A percentile compares a stretch with the other conserved stretches of the same genome.
phyloP scores from a whole-genome alignment of 148 eudicot genomes.

The Heliosperma pusillum region DNA sequence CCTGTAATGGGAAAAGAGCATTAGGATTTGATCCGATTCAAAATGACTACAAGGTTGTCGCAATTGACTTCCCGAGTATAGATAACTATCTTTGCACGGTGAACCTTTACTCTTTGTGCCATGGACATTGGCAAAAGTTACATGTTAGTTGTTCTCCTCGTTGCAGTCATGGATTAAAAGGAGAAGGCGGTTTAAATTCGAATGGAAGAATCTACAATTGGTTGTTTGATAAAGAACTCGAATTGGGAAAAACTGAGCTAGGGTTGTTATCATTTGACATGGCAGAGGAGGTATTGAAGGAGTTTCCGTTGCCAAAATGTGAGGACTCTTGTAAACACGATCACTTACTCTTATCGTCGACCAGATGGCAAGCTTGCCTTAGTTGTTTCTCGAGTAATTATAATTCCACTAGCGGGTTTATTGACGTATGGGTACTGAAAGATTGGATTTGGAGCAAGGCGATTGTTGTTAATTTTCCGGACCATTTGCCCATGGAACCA shows the following conservation, averaged over 20 bases:
- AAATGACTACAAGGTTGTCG: constrained; percentile 10
- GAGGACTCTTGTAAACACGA: background rate
- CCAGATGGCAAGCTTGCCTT: background rate
- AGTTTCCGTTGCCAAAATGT: background rate
- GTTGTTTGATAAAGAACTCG: background rate
- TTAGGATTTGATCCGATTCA: background rate
- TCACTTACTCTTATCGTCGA: background rate
- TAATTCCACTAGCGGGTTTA: background rate
- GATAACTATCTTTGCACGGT: background rate
- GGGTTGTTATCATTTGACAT: constrained; percentile 1
- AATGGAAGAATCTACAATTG: constrained; percentile 11
- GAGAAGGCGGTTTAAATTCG: background rate
- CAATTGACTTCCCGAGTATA: background rate
- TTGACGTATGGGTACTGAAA: constrained; percentile 8
- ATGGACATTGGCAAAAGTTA: constrained; percentile 3
- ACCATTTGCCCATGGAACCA: background rate
- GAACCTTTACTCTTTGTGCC: background rate
- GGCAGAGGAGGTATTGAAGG: background rate
- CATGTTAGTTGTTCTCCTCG: background rate
- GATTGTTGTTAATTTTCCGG: background rate
- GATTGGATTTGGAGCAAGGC: background rate
- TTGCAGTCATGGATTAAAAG: too few relatives aligned
- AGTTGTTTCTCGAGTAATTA: background rate
- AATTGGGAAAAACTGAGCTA: background rate
- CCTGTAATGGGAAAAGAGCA: background rate